These are phyloP conservation scores for Hysterangium stoloniferum DNA, from an alignment of 768 basidiomycete species.

Conservation along the genomic window DNA sequence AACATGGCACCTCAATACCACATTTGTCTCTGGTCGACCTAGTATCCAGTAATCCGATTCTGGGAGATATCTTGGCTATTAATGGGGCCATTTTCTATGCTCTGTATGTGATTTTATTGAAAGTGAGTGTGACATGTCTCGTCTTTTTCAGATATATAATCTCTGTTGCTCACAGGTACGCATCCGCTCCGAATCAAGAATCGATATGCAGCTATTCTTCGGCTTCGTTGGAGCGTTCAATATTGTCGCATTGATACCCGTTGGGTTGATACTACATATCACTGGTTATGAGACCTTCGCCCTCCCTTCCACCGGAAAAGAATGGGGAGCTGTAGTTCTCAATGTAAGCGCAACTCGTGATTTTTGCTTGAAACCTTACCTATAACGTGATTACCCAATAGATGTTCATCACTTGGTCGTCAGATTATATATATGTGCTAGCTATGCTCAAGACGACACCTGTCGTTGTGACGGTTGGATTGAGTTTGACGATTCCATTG, in stretches of 20 bases:
- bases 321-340: constrained; percentile 41
- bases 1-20: constrained; percentile 11
- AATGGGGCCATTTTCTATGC: constrained; percentile 87
- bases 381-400: constrained; percentile 21
- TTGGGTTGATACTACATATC: constrained; percentile 70
- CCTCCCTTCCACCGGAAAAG: constrained; percentile 46
- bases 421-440: constrained; percentile 79
- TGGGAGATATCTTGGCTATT: constrained; percentile 81
- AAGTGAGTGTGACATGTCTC: constrained; percentile 29
- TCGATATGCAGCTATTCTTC: constrained; percentile 93
- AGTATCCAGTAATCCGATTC: constrained; percentile 31
- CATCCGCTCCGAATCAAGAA: constrained; percentile 70
- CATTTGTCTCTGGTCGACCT: constrained; percentile 15
- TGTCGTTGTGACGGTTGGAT: constrained; percentile 84
- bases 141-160: not conserved
- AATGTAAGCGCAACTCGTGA: constrained; percentile 38
- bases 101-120: constrained; percentile 81
- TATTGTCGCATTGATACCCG: constrained; percentile 64
- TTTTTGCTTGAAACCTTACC: not conserved
- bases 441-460: constrained; percentile 98
- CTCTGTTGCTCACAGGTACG: constrained; percentile 29
- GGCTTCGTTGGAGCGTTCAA: constrained; percentile 91
- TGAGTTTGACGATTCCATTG: constrained; percentile 89
- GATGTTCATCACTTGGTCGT: constrained; percentile 78
- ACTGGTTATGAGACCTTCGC: constrained; percentile 68